Evolutionary conservation across 495 filamentous ascomycete genomes (phyloP).

Genomic region (Tuber umbilicatum): DNA sequence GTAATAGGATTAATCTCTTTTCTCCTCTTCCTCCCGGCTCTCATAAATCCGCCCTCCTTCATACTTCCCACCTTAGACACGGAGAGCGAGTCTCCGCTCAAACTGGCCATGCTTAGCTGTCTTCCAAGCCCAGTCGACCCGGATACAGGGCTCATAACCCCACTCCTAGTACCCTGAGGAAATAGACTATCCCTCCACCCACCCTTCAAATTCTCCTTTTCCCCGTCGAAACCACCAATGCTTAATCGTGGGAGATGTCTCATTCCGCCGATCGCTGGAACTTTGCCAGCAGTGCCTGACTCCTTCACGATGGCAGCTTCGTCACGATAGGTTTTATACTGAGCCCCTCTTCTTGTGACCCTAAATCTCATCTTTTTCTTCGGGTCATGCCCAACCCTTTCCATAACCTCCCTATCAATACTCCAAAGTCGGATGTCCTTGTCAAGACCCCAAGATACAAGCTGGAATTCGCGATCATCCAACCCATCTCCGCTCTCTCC

Average conservation of each 20-base stretch:
- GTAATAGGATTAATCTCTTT: slow-evolving; percentile 69
- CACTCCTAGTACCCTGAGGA: slow-evolving; percentile 43
- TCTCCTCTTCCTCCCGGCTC: slow-evolving; percentile 51
- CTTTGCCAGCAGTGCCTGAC: slow-evolving; percentile 14
- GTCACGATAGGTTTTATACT: slow-evolving; percentile 74
- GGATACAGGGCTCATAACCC: slow-evolving; percentile 24
- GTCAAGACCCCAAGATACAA: slow-evolving; percentile 90
- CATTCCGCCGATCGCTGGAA: slow-evolving; percentile 25
- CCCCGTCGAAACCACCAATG: slow-evolving; percentile 27
- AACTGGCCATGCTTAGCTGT: slow-evolving; percentile 29
- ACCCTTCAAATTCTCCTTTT: slow-evolving; percentile 23
- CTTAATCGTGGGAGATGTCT: slow-evolving; percentile 32
- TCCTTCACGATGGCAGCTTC: slow-evolving; percentile 25
- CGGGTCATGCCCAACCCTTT: slow-evolving; percentile 66
- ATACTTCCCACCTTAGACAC: slow-evolving; percentile 17
- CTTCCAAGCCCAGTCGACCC: slow-evolving; percentile 32
- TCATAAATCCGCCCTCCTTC: slow-evolving; percentile 47
- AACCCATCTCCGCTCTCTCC: slow-evolving; percentile 57
- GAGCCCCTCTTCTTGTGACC: slow-evolving; percentile 71
- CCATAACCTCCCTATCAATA: slow-evolving; percentile 57
- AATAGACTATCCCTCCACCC: slow-evolving; percentile 37
- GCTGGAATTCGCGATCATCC: slow-evolving; percentile 86
- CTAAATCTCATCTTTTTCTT: slow-evolving; percentile 57
- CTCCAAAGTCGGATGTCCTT: slow-evolving; percentile 72
- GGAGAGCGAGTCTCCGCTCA: slow-evolving; percentile 11